Evolutionary conservation across 1,284 basidiomycete species (phyloP), one percentile per base, ranked within the genome.

Genomic region (Hymenochaete sp.): DNA sequence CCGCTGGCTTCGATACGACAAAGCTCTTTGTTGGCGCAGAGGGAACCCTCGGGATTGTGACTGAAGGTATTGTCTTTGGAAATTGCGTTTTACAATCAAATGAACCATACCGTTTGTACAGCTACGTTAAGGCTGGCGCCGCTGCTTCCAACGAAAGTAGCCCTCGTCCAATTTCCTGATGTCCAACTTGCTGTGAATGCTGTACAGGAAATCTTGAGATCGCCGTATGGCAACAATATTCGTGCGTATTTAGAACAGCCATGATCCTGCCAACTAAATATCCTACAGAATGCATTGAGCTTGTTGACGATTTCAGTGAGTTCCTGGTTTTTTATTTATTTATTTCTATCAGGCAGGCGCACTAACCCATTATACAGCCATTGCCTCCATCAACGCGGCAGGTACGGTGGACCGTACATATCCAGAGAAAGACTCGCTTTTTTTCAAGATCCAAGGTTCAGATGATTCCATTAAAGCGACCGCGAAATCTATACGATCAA

Each of bases 21-120:
- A 72, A 74, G 53, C 59, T 79, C 22, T 77, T 79, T 60, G 67
- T 77, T 44, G 76, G 77, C 8, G 70, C 74, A 2, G 77, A 80
- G 54, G 77, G 76, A 1, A 78, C 75, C 0, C 58, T 79, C 35
- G 77, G 77, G 1, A 70, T 79, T 39, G 67, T 79, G 5, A 74
- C 71, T 1, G 75, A 77, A 58, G 66, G 63, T 66, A 32, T n/a
- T n/a, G n/a, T n/a, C n/a, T n/a, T n/a, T 27, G 55, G 8, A 16
- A 14, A 14, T 42, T 4, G 10, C 14, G 7, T 46, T 25, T 14
- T 26, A 13, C 16, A 26, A 45, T 27, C 7, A n/a, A 28, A 38
- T 3, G 5, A 16, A n/a, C n/a, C n/a, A n/a, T n/a, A n/a, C n/a
- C n/a, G n/a, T 6, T 26, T 24, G 10, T 26, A 57, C 59, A 47